Evolutionary conservation across 2,329 filamentous ascomycete genomes (phyloP).

Genomic region (Ophiostoma triangulosporum): DNA sequence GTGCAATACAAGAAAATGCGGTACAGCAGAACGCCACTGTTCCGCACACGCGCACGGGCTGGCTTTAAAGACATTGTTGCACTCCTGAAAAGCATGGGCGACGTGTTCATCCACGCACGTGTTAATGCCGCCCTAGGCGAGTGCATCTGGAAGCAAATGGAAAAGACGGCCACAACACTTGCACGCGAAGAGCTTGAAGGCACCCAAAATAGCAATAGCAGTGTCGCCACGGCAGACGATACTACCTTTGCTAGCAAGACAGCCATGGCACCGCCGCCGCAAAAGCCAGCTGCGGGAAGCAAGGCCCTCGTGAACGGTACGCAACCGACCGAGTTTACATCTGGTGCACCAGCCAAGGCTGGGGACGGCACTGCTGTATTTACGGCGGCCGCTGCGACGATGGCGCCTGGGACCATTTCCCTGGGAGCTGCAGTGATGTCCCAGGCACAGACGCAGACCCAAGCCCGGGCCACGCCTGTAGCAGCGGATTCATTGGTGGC

Average conservation of each 20-base stretch:
- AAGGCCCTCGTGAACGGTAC: neutral
- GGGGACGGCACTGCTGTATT: neutral
- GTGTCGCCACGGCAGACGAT: neutral
- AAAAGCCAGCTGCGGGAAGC: neutral
- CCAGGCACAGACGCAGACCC: neutral
- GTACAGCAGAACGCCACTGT: slow-evolving; percentile 45
- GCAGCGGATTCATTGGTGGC: neutral
- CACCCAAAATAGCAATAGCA: neutral
- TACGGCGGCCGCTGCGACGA: neutral
- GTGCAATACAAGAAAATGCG: slow-evolving; percentile 52
- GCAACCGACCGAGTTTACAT: neutral
- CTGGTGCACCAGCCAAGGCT: neutral
- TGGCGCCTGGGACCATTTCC: neutral
- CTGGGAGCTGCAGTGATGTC: neutral
- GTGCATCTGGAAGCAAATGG: slow-evolving; percentile 41
- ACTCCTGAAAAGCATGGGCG: slow-evolving; percentile 37
- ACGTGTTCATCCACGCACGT: slow-evolving; percentile 43
- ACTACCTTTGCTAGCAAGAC: neutral
- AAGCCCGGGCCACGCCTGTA: neutral
- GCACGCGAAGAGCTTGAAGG: slow-evolving; percentile 13
- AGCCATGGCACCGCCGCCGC: neutral
- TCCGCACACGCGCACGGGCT: slow-evolving; percentile 39
- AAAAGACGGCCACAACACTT: slow-evolving; percentile 35
- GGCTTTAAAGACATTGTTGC: slow-evolving; percentile 42
- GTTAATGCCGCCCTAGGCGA: slow-evolving; percentile 41